Percentiles rank a stretch among this genome's conserved stretches.
phyloP scores from a whole-genome alignment of 768 basidiomycete species.

The Tulasnella sp. region DNA sequence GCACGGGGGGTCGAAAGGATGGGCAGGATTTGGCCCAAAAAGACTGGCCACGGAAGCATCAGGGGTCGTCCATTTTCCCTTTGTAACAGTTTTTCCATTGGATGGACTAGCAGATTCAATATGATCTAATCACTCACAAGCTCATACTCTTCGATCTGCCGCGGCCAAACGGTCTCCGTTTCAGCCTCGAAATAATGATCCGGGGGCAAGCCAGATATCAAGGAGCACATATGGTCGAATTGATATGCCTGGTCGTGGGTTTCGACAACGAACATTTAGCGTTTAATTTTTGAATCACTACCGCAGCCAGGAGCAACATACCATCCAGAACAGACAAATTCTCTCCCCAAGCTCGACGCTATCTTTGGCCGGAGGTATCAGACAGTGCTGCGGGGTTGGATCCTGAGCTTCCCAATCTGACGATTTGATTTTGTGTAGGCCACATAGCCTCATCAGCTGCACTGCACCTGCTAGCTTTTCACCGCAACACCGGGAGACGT shows the following conservation, averaged over 20 bases:
- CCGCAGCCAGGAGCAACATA: neutral
- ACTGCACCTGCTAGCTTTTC: conserved; percentile 13
- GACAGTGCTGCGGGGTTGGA: neutral
- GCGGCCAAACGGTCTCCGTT: conserved; percentile 17
- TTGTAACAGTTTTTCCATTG: too few species aligned
- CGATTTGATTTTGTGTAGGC: conserved; percentile 16
- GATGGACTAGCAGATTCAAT: too few species aligned
- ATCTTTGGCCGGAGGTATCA: neutral
- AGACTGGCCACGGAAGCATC: conserved; percentile 5
- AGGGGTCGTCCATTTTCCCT: neutral
- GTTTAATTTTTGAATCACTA: too few species aligned
- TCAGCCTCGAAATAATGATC: conserved; percentile 7
- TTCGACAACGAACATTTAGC: too few species aligned
- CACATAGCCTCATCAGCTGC: conserved; percentile 10
- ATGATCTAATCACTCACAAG: neutral
- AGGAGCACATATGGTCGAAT: neutral
- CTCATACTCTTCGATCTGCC: conserved; percentile 18
- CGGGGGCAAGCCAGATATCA: conserved; percentile 9
- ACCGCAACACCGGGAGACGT: too few species aligned
- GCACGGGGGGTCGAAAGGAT: conserved; percentile 9
- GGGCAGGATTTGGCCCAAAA: neutral
- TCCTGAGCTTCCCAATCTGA: conserved; percentile 3
- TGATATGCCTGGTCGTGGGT: neutral
- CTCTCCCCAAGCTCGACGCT: conserved; percentile 11
- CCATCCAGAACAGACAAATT: conserved; percentile 12